Evolutionary conservation across 805 yeast genomes (phyloP), one percentile per base, ranked within the genome.

Genomic region (Metschnikowia similis): DNA sequence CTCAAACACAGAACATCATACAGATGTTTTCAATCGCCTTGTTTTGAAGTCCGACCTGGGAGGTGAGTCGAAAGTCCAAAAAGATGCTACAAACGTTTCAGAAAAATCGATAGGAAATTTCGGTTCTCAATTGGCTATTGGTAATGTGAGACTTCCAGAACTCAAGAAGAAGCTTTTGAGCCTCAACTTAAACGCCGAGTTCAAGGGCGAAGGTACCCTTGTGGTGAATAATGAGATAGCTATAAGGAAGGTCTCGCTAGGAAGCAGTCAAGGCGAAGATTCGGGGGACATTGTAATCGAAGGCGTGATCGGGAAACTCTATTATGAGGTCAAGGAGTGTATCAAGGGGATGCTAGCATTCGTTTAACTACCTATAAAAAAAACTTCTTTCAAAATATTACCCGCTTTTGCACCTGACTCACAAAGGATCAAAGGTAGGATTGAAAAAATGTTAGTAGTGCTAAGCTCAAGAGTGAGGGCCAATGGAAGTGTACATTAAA

Each of bases 151-250:
- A 53, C 72, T 94, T 27, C 87, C 94, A 0, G 96, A 90, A 55
- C 72, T 94, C 45, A 84, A 87, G 59, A 80, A 81, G 57, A 79
- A 76, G 51, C 72, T 94, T 35, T 68, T 74, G 30, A 70, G 75
- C 5, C 66, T 70, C 48, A 86, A 88, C 44, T 80, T 86, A 59
- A 74, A 72, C 47, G 97, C 96, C 0, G 97, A 91, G 61, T 89
- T 92, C 65, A 83, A 86, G 65, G 95, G 97, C 48, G 97, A 90
- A 65, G 98, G 98, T 64, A 83, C 90, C 0, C 71, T 94, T 36
- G 96, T 91, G 11, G 86, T 95, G 40, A 91, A 91, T 61, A 86
- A 85, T 49, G 72, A 72, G 47, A 79, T 94, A 14, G 84, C 88
- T 0, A 82, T 94, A 8, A 72, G 89, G 48, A 92, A 92, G 63